Evolutionary conservation across 352 stramenopile species (phyloP).

Genomic region (Globisporangium paroecandrum): DNA sequence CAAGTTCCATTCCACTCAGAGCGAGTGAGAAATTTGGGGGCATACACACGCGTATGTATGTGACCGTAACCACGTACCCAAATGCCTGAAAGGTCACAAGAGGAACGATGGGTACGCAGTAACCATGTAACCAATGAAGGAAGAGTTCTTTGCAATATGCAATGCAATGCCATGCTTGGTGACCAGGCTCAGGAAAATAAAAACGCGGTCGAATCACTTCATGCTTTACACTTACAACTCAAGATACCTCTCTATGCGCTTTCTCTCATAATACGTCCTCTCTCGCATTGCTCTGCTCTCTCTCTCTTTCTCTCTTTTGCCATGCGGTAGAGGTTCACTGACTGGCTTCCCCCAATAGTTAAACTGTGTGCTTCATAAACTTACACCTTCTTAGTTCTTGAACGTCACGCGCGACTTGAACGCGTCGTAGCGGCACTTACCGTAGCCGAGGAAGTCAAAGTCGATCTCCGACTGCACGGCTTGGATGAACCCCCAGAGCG

Average conservation of each 20-base stretch:
- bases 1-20: background rate
- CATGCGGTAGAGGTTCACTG: background rate
- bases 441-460: conserved; percentile 92
- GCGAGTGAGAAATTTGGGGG: background rate
- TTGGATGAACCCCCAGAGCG: conserved; percentile 90
- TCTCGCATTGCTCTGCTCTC: background rate
- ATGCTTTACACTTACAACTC: conserved; percentile 7
- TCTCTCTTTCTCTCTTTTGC: background rate
- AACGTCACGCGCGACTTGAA: conserved; percentile 65
- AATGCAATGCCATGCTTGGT: background rate
- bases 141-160: background rate
- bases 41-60: no score
- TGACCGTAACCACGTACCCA: no score
- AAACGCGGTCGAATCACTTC: conserved; percentile 7
- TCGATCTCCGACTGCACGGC: conserved; percentile 86
- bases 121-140: background rate
- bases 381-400: conserved; percentile 27
- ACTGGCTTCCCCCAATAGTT: background rate
- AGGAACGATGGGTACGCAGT: background rate
- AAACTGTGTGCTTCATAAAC: background rate
- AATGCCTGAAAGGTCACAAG: background rate
- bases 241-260: conserved; percentile 8
- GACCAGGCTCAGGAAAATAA: background rate
- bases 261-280: conserved; percentile 3
- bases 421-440: conserved; percentile 60